Base-by-base conservation (phyloP, 306 rosid genomes). In the Quercus dentata region DNA sequence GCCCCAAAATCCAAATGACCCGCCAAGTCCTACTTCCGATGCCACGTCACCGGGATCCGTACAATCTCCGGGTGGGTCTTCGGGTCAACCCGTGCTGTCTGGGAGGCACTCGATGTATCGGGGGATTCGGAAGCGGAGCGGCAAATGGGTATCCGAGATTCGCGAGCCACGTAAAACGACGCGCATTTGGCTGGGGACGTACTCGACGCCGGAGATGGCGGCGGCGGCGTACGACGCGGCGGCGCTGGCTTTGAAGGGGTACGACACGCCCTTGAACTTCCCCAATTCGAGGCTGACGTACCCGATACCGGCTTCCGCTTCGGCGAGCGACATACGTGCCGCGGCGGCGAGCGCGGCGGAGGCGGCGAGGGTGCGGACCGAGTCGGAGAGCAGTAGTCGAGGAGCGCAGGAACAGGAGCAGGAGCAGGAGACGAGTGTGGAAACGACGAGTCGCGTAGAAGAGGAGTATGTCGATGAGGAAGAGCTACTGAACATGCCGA, bases 81-180 rank as follows among this genome's bases (percentile, higher is more conserved):
- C 85, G 67, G 31, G 38, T 6, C 80, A 51, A 30, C 78, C 38
- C 1, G 73, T 30, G 5, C 61, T 69, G 1, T n/a, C 62, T 0
- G 12, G 86, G 27, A 6, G 88, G 27, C 94, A 87, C 65, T 56
- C 84, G 5, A 5, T 81, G 0, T 95, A 83, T 84, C 57, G 96
- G 4, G 99, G 99, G 0, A 87, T 91, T 28, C 87, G 99, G 5
- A 51, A 76, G 76, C 87, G 99, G 78, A 87, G 96, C 33, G 94
- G 99, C 3, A 95, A 95, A 62, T 95, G 99, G 99, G 99, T 93
- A 30, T 95, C 98, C 1, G 99, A 95, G 84, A 95, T 95, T 69
- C 81, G 99, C 0, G 97, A 95, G 92, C 99, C 99, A 13, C 92
- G 96, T 44, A 93, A 95, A 75, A 79, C 96, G 8, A 90, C 86